phyloP scores from a whole-genome alignment of 2,329 filamentous ascomycete genomes.

The Monosporascus sp. region DNA sequence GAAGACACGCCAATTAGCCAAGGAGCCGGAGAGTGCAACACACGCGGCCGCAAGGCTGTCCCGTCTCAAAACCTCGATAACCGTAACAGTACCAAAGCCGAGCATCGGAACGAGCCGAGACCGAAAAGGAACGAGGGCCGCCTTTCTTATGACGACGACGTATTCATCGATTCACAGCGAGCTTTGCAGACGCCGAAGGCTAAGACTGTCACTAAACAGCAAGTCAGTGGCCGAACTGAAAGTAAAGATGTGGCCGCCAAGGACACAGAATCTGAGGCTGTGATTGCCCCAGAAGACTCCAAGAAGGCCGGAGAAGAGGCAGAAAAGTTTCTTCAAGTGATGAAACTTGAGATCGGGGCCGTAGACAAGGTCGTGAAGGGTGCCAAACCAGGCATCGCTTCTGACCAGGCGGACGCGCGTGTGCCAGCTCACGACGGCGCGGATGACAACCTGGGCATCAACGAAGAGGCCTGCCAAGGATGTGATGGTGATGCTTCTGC shows the following conservation, averaged over 20 bases:
- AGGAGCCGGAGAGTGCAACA: background rate
- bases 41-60: background rate
- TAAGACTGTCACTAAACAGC: background rate
- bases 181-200: background rate
- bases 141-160: slow-evolving; percentile 18
- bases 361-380: background rate
- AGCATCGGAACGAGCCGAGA: slow-evolving; percentile 1
- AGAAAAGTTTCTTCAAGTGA: slow-evolving; percentile 11
- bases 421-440: background rate
- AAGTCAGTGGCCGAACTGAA: background rate
- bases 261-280: background rate
- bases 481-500: background rate
- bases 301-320: slow-evolving; percentile 5
- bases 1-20: background rate
- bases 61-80: background rate
- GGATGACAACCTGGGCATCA: slow-evolving; percentile 1
- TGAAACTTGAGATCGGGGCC: slow-evolving; percentile 8
- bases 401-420: background rate
- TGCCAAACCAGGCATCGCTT: background rate
- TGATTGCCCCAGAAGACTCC: slow-evolving; percentile 1
- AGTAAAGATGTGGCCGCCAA: slow-evolving; percentile 1
- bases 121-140: slow-evolving; percentile 12
- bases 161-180: slow-evolving; percentile 2
- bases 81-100: background rate
- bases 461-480: background rate